phyloP scores from a whole-genome alignment of 305 asterid species.

The Rubia occidens region DNA sequence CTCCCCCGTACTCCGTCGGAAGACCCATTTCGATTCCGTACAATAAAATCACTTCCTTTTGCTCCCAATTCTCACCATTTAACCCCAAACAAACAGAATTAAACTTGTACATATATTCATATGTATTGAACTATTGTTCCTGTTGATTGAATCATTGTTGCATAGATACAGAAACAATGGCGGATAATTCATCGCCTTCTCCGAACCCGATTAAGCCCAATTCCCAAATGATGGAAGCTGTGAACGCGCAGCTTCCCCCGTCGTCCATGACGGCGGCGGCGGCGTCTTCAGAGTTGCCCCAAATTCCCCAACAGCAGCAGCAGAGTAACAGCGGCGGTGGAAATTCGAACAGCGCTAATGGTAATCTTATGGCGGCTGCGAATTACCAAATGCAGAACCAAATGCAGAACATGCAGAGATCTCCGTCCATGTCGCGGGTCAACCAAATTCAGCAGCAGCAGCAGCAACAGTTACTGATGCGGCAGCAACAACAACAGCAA shows the following conservation, averaged over 20 bases:
- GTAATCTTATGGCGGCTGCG: conserved; percentile 45
- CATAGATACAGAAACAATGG: conserved; percentile 24
- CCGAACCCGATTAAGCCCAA: conserved; percentile 42
- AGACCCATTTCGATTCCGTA: background rate
- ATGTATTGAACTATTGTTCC: background rate
- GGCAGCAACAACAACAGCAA: conserved; percentile 14
- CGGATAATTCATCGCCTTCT: conserved; percentile 54
- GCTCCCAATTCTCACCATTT: background rate
- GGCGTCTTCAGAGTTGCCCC: conserved; percentile 28
- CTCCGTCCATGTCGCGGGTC: conserved; percentile 56
- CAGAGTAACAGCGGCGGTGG: conserved; percentile 23
- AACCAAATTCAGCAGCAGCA: conserved; percentile 56
- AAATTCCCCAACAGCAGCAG: conserved; percentile 24
- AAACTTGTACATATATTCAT: background rate
- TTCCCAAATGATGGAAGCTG: conserved; percentile 32
- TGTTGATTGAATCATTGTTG: background rate
- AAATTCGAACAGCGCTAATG: conserved; percentile 22
- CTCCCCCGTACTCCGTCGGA: background rate
- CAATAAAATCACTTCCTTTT: background rate
- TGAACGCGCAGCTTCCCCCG: conserved; percentile 31
- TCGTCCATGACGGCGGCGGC: conserved; percentile 13
- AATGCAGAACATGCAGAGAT: conserved; percentile 51
- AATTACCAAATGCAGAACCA: conserved; percentile 53
- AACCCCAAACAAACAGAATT: background rate
- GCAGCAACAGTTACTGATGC: conserved; percentile 35